Base-by-base conservation (phyloP, 176 grass and related monocot genomes). In the Carex parvula region DNA sequence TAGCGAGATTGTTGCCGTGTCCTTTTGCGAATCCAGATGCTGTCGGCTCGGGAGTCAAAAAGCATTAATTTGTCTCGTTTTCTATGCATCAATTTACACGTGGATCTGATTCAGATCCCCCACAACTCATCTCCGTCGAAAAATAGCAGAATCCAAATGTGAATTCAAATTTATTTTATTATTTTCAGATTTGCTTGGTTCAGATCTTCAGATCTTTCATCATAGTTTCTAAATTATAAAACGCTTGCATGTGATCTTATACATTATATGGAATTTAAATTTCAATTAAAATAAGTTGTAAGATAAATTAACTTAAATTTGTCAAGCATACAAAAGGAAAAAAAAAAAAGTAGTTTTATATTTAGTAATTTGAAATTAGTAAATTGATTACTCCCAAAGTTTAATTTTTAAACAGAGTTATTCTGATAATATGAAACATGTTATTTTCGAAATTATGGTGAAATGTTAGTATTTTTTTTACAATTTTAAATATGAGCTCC, bases 31-130 rank as follows among this genome's bases (percentile, higher is more conserved):
- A 66, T 82, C 2, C 53, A 62, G 18, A 82, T 62, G 60, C 32
- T 60, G 79, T 81, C 79, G 79, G 79, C 79, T 81, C 26, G 30
- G 60, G 63, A 82, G 80, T 82, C 80, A 82, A 82, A 64, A 67
- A 63, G 60, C 22, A 82, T 82, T 64, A 24, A 82, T 63, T 26
- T 30, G 56, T 42, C 59, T 81, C 44, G 32, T 20, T 81, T 81
- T 81, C 11, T 63, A 64, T 82, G 35, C 55, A 82, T 64, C 37
- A 4, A 4, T 82, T 82, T 33, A 66, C 20, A 50, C 60, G 29
- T 50, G 60, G 60, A 82, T 52, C 61, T 46, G 5, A 46, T 81
- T 81, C 60, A 20, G 50, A 20, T 81, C 60, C 30, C 37, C 71
- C 44, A 13, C 10, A 30, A 53, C 12, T 55, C 71, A 53, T 75